A percentile compares a stretch with the other conserved stretches of the same genome.
Evolutionary conservation across 306 rosid genomes (phyloP).

Genomic region (Medicago truncatula): MtrunA17r5.0-ANR NC_053042.1:41290501-41291000

Average conservation of each 20-base stretch:
- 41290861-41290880: constrained; percentile 46
- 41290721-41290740: constrained; percentile 68
- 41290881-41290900: constrained; percentile 56
- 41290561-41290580: background rate
- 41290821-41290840: constrained; percentile 77
- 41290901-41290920: constrained; percentile 46
- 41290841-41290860: constrained; percentile 51
- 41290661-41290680: constrained; percentile 76
- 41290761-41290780: constrained; percentile 79
- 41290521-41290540: constrained; percentile 24
- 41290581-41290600: constrained; percentile 23
- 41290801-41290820: constrained; percentile 93
- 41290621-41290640: constrained; percentile 86
- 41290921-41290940: constrained; percentile 51
- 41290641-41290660: constrained; percentile 49
- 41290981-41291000: constrained; percentile 81
- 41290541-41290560: background rate
- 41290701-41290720: constrained; percentile 59
- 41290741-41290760: constrained; percentile 98
- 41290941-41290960: constrained; percentile 62
- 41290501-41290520: constrained; percentile 13
- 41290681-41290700: constrained; percentile 91
- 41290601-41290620: constrained; percentile 48
- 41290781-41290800: constrained; percentile 89
- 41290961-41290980: constrained; percentile 86